Evolutionary conservation across 2,329 filamentous ascomycete genomes (phyloP).

Genomic region (Fusarium torreyae): DNA sequence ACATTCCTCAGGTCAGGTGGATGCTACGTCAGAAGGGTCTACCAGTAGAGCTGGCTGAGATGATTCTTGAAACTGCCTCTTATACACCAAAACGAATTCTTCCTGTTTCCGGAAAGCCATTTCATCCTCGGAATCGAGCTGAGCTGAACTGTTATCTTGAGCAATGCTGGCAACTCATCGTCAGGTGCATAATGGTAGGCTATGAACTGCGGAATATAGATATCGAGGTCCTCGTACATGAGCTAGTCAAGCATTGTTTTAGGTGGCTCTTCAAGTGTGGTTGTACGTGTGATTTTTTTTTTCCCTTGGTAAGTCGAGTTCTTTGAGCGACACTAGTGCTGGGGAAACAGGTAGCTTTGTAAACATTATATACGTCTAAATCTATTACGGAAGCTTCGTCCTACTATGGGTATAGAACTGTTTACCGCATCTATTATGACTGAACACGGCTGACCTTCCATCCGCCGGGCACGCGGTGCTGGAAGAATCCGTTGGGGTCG

Average conservation of each 20-base stretch:
- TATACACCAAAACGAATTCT: constrained; percentile 6
- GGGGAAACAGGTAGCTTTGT: too few species aligned
- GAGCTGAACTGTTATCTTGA: constrained; percentile 15
- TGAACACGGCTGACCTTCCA: constrained; percentile 2
- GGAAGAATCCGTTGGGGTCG: constrained; percentile 4
- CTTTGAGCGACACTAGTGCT: too few species aligned
- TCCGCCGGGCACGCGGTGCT: background rate
- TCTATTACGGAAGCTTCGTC: background rate
- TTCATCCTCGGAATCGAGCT: background rate
- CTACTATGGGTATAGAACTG: background rate
- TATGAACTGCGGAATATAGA: background rate
- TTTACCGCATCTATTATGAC: background rate
- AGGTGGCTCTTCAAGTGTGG: background rate
- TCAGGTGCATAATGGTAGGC: constrained; percentile 21
- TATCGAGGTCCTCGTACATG: background rate
- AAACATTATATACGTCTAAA: background rate
- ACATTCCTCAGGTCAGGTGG: background rate
- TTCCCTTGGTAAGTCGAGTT: background rate
- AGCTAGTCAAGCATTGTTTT: background rate
- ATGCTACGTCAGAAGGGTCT: background rate
- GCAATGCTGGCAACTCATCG: constrained; percentile 28
- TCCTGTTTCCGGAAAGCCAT: background rate
- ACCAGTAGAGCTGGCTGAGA: constrained; percentile 3
- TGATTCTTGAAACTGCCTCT: background rate
- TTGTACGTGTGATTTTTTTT: rapidly evolving